phyloP scores from a whole-genome alignment of 78 protist species.

The Dictyostelium intermedium region DNA sequence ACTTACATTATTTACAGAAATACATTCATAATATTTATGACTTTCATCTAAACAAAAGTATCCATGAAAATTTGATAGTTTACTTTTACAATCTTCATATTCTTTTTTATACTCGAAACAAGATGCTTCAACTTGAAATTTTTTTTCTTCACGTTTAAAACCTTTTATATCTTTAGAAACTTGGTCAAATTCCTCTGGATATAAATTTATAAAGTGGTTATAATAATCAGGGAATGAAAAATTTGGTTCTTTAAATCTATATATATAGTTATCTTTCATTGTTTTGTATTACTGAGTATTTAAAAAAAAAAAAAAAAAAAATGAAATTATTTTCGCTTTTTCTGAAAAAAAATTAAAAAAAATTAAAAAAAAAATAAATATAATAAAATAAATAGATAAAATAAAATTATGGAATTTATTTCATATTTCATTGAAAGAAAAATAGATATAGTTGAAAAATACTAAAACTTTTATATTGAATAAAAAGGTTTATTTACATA shows the following conservation, averaged over 20 bases:
- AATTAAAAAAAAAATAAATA: too few relatives aligned
- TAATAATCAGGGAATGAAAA: background rate
- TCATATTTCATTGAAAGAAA: too few relatives aligned
- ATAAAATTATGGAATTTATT: too few relatives aligned
- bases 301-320: too few relatives aligned
- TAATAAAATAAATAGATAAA: too few relatives aligned
- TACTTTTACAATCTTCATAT: background rate
- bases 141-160: background rate
- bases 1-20: background rate
- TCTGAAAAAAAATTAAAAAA: too few relatives aligned
- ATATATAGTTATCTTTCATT: background rate
- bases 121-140: background rate
- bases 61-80: background rate
- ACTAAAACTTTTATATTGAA: too few relatives aligned
- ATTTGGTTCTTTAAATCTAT: conserved; percentile 5
- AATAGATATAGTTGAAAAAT: too few relatives aligned
- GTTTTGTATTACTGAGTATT: background rate
- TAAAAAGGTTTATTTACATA: too few relatives aligned
- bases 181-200: background rate
- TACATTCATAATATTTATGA: background rate
- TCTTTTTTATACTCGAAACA: background rate
- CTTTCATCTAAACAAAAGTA: background rate
- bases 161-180: background rate
- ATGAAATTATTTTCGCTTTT: too few relatives aligned
- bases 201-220: background rate